Evolutionary conservation across 371 early-diverging fungal genomes (phyloP).

Genomic region (Scutellospora calospora): DNA sequence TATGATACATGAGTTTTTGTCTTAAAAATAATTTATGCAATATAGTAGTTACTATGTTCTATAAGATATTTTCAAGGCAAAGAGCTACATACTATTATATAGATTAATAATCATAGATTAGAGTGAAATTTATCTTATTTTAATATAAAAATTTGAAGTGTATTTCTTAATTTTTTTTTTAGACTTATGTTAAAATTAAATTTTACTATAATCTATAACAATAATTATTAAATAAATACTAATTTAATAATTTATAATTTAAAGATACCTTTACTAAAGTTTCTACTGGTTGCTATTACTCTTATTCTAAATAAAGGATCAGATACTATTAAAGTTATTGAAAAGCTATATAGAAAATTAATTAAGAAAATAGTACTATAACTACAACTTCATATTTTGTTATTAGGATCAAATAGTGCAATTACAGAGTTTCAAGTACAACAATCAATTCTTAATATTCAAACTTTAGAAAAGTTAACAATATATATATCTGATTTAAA

Average conservation of each 20-base stretch:
- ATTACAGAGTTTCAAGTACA: background rate
- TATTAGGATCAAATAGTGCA: too few relatives aligned
- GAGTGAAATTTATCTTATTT: too few relatives aligned
- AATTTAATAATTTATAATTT: too few relatives aligned
- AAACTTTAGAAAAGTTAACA: background rate
- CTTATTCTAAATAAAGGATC: background rate
- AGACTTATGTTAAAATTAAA: background rate
- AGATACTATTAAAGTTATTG: background rate
- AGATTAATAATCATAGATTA: background rate
- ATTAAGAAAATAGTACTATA: background rate
- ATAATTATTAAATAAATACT: too few relatives aligned
- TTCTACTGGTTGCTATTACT: background rate
- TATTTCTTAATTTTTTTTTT: too few relatives aligned
- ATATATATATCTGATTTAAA: too few relatives aligned
- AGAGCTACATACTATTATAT: background rate
- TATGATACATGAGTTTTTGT: background rate
- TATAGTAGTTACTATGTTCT: too few relatives aligned
- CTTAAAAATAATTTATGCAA: too few relatives aligned
- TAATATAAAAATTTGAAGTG: too few relatives aligned
- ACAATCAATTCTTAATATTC: slow-evolving; percentile 12
- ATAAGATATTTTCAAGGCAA: too few relatives aligned
- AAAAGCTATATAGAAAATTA: background rate
- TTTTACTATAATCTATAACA: background rate
- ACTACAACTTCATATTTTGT: background rate
- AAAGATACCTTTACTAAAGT: background rate